Evolutionary conservation across 495 filamentous ascomycete genomes (phyloP), one percentile per base, ranked within the genome.

Genomic region (Penicillium parvum): DNA sequence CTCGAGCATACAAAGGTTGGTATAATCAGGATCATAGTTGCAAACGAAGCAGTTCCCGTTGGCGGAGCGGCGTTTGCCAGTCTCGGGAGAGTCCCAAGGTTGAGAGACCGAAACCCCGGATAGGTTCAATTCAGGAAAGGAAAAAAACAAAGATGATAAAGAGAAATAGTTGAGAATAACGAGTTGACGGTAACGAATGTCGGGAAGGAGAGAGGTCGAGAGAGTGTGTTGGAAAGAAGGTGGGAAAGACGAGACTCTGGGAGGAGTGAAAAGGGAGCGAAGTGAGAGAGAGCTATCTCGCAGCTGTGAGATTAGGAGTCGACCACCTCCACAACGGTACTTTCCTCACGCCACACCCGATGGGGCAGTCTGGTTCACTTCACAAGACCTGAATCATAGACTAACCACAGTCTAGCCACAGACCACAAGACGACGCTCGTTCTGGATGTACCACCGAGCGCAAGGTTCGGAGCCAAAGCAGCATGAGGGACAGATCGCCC

Each of bases 11-110:
- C 53, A 23, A 12, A 38, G 40, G 26, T 28, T 18, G 18, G 29
- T 37, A 40, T 43, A 37, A 36, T 38, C 23, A 51, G 37, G 49
- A 32, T 52, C 50, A 60, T 60, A 44, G 29, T 50, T 48, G 32
- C 33, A 32, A 27, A 32, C 22, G 22, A 23, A n/a, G n/a, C 33
- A 42, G 17, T 37, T 32, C 26, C 39, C 18, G 27, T n/a, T n/a
- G 17, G 41, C 37, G 41, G 48, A 37, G 29, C n/a, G 39, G 37
- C 49, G 53, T 50, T 47, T 47, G 52, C 44, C 34, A 35, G 47
- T 44, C 35, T 39, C 37, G 42, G 39, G 36, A 36, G 30, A 22
- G 19, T 25, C 16, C 28, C 28, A 15, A 15, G 26, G 20, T 17
- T 18, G 7, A 23, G 4, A 8, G 27, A 48, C 20, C 26, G 16